Percentiles rank a stretch among this genome's conserved stretches.
These are phyloP conservation scores for Thelephora ganbajun DNA, from an alignment of 768 basidiomycete genomes.

Conservation along the genomic window DNA sequence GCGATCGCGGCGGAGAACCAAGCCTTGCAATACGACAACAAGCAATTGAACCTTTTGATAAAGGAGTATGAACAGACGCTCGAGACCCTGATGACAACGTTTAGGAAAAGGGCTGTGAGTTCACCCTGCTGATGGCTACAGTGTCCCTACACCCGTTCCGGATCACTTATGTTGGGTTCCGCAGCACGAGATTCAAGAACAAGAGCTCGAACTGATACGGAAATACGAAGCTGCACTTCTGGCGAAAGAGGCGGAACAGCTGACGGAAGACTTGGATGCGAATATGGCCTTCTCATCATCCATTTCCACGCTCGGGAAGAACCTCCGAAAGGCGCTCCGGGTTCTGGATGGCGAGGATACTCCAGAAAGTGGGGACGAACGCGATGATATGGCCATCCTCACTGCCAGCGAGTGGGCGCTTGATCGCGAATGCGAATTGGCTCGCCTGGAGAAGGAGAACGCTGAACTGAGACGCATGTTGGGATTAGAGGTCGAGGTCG, in stretches of 20 bases:
- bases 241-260: constrained; percentile 54
- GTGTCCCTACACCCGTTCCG: not conserved
- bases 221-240: constrained; percentile 86
- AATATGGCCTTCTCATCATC: constrained; percentile 55
- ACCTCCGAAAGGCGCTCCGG: constrained; percentile 59
- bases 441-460: constrained; percentile 81
- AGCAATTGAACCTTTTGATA: constrained; percentile 79
- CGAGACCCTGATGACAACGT: constrained; percentile 86
- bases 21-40: constrained; percentile 82
- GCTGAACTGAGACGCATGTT: constrained; percentile 62
- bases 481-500: constrained; percentile 12
- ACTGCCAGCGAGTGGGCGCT: constrained; percentile 58
- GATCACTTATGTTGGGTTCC: not conserved
- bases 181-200: constrained; percentile 86
- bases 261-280: constrained; percentile 40
- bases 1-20: constrained; percentile 76
- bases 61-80: constrained; percentile 96
- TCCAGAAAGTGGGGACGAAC: constrained; percentile 2
- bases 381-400: constrained; percentile 9
- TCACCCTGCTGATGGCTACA: not conserved
- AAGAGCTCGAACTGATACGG: constrained; percentile 76
- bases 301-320: constrained; percentile 53
- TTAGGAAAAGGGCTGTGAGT: constrained; percentile 83
- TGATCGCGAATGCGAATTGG: constrained; percentile 84
- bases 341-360: constrained; percentile 52